phyloP scores from a whole-genome alignment of 2,329 filamentous ascomycete genomes.

The Colletotrichum eremochloae region DNA sequence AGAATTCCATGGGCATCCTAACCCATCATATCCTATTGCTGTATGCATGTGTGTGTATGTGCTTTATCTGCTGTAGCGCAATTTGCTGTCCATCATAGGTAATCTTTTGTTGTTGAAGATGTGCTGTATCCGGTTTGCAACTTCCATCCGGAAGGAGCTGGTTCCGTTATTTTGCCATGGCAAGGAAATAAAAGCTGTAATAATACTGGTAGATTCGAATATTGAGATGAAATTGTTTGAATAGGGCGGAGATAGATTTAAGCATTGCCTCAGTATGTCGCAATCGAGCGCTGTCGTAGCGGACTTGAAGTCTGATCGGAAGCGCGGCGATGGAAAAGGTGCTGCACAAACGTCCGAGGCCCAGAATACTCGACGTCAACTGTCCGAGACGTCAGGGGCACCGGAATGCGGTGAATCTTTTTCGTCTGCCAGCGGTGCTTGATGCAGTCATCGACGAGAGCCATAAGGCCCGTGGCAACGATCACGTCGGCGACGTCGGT shows the following conservation, averaged over 20 bases:
- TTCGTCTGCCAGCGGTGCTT: constrained; percentile 77
- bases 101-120: constrained; percentile 1
- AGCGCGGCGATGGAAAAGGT: constrained; percentile 57
- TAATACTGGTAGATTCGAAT: neutral
- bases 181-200: neutral
- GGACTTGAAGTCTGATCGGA: constrained; percentile 56
- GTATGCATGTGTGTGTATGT: neutral
- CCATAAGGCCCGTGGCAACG: constrained; percentile 88
- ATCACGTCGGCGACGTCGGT: constrained; percentile 92
- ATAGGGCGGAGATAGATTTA: neutral
- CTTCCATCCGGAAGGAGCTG: neutral
- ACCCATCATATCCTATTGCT: neutral
- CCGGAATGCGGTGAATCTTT: constrained; percentile 56
- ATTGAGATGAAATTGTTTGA: neutral
- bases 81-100: neutral
- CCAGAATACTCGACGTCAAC: constrained; percentile 49
- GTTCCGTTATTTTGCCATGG: neutral
- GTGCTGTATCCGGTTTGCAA: neutral
- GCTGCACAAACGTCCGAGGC: constrained; percentile 54
- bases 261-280: constrained; percentile 51
- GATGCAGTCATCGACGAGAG: constrained; percentile 92
- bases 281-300: constrained; percentile 53
- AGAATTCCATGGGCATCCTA: constrained; percentile 3
- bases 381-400: constrained; percentile 51
- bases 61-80: constrained; percentile 3